phyloP scores from a whole-genome alignment of 495 filamentous ascomycete genomes.

The Lepraria neglecta region DNA sequence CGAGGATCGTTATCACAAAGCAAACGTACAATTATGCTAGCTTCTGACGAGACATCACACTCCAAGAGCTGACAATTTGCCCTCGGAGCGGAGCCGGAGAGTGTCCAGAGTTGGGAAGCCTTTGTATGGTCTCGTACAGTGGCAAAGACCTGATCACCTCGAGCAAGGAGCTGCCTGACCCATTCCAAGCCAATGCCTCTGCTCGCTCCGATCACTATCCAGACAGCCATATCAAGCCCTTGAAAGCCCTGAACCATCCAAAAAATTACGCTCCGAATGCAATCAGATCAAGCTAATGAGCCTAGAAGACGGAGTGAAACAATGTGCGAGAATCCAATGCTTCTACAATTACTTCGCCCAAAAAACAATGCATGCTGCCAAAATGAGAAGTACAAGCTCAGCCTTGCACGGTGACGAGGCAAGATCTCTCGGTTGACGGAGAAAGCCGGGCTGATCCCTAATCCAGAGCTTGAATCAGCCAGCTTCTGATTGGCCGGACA shows the following conservation, averaged over 20 bases:
- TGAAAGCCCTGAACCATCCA: too few species aligned
- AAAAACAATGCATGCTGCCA: too few species aligned
- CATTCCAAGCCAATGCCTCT: conserved; percentile 55
- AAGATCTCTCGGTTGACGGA: too few species aligned
- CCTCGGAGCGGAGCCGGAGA: conserved; percentile 34
- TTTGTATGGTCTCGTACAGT: conserved; percentile 42
- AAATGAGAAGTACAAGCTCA: too few species aligned
- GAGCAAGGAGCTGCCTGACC: conserved; percentile 42
- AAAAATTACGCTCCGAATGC: neutral
- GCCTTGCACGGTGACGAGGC: too few species aligned
- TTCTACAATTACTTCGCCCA: too few species aligned
- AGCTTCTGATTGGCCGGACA: conserved; percentile 5
- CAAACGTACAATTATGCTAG: conserved; percentile 43
- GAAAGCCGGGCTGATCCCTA: too few species aligned
- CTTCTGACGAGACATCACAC: conserved; percentile 47
- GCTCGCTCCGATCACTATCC: conserved; percentile 51
- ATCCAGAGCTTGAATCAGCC: neutral
- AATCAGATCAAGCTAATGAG: neutral
- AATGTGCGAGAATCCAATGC: too few species aligned
- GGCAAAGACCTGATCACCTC: conserved; percentile 46
- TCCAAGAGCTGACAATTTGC: conserved; percentile 41
- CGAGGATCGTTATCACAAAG: too few species aligned
- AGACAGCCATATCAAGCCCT: conserved; percentile 31
- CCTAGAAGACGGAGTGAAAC: neutral
- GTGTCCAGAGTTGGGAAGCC: conserved; percentile 38